Evolutionary conservation across 225 moss, liverwort and hornwort genomes (phyloP), one percentile per base, ranked within the genome.

Genomic region (Ulota crispa): DNA sequence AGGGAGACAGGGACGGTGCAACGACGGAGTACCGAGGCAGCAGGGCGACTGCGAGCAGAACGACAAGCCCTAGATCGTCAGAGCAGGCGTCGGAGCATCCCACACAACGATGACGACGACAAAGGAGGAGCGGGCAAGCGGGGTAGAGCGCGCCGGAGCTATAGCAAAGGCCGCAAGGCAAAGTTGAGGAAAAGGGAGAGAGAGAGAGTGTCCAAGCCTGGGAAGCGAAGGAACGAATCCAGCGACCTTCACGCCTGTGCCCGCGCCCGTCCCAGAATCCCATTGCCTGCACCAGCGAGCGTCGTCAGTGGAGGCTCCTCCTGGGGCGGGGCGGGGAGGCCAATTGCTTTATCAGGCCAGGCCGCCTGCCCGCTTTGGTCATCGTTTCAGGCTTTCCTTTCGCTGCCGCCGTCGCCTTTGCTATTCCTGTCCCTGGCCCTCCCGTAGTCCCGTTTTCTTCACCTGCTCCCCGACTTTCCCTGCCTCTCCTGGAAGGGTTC

Each of bases 1-100:
- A 10, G 19, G 11, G 5, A 54, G 1, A 31, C 62, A 9, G 2
- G 24, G 26, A 42, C 36, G 28, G 56, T 20, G 50, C 34, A 19
- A 42, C 24, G 61, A 41, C 36, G 27, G 15, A 37, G 18, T 54
- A 31, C 16, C 73, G 66, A 78, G 19, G 55, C 34, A 30, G 45
- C 70, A 63, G 45, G 0, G 9, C 50, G 73, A 73, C 59, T 36
- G 70, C 47, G 13, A 16, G 4, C 16, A 10, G 47, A 19, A 27
- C 21, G n/a, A 61, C 41, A 79, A 79, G 79, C 73, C 84, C 81
- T 84, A 87, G 77, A 83, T 77, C 87, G 80, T 23, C 83, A n/a
- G 47, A 24, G 60, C 55, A 30, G 7, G 9, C 30, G 18, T 23
- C 32, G 11, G 18, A 64, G 45, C 13, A 54, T 47, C 50, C 50